A percentile compares a stretch with the other conserved stretches of the same genome.
Evolutionary conservation across 768 basidiomycete genomes (phyloP).

Genomic region (Dendrothele bispora): DNA sequence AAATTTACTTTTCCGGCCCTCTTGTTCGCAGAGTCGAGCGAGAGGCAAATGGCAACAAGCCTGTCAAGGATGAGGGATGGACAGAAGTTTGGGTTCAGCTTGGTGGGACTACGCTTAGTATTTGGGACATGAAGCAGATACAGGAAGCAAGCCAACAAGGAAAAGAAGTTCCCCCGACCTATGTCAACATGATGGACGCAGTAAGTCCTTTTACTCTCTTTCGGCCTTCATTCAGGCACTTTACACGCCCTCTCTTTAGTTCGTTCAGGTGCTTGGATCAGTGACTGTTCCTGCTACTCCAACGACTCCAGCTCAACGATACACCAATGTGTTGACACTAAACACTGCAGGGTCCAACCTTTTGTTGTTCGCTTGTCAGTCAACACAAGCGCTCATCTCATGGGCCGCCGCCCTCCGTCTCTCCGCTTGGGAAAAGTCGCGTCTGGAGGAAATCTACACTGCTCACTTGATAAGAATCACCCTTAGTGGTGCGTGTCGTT

Average conservation of each 20-base stretch:
- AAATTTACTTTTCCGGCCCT: slow-evolving; percentile 86
- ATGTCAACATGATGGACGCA: slow-evolving; percentile 87
- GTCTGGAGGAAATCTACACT: slow-evolving; percentile 96
- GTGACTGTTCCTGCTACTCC: slow-evolving; percentile 62
- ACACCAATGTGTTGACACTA: slow-evolving; percentile 80
- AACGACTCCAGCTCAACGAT: slow-evolving; percentile 53
- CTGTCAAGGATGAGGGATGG: slow-evolving; percentile 77
- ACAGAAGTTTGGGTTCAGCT: slow-evolving; percentile 87
- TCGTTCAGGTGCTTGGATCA: slow-evolving; percentile 76
- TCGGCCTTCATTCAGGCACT: too few relatives aligned
- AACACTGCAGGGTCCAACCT: slow-evolving; percentile 95
- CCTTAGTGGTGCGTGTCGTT: slow-evolving; percentile 37
- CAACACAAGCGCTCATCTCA: slow-evolving; percentile 65
- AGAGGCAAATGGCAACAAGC: slow-evolving; percentile 71
- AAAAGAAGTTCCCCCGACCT: slow-evolving; percentile 81
- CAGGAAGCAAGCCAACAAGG: slow-evolving; percentile 81
- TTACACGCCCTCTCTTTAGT: slow-evolving; percentile 40
- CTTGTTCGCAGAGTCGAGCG: slow-evolving; percentile 76
- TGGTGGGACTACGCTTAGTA: slow-evolving; percentile 83
- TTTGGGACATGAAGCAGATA: slow-evolving; percentile 91
- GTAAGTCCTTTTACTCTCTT: slow-evolving; percentile 44
- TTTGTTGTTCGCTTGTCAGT: slow-evolving; percentile 83
- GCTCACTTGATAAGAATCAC: slow-evolving; percentile 87
- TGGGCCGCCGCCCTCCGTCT: slow-evolving; percentile 93
- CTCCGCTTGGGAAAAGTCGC: slow-evolving; percentile 91